Percentiles rank a stretch among this genome's conserved stretches.
Conservation (phyloP, 2,329 filamentous ascomycete species). For the Plectosphaerella sp. region DNA sequence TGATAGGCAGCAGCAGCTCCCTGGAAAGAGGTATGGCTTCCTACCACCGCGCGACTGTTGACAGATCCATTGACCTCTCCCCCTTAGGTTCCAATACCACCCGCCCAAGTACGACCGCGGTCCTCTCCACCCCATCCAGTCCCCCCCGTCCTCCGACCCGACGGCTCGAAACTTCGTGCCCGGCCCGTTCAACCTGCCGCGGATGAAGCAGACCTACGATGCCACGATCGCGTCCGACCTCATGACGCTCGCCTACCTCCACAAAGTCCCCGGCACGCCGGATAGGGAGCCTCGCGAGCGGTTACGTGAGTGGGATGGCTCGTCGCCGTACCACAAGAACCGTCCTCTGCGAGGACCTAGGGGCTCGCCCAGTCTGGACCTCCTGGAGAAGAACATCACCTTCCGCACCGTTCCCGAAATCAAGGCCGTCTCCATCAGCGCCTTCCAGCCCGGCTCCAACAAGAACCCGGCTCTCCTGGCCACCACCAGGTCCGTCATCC, state of each 20-base stretch:
- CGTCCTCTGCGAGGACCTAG: conserved; percentile 79
- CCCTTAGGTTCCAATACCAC: conserved; percentile 76
- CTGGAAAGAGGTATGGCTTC: conserved; percentile 40
- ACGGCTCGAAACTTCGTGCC: conserved; percentile 83
- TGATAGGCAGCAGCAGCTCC: conserved; percentile 32
- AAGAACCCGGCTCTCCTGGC: conserved; percentile 72
- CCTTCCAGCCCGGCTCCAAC: conserved; percentile 64
- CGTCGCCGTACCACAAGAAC: conserved; percentile 92
- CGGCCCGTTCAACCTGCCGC: conserved; percentile 83
- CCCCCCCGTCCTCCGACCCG: conserved; percentile 80
- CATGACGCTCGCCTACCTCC: conserved; percentile 82
- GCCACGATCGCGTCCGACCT: conserved; percentile 83
- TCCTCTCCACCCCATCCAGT: conserved; percentile 87
- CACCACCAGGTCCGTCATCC: conserved; percentile 77
- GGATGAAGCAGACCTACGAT: conserved; percentile 86
- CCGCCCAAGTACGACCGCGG: conserved; percentile 93
- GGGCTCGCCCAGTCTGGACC: conserved; percentile 66
- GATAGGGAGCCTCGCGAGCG: conserved; percentile 53
- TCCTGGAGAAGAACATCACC: conserved; percentile 68
- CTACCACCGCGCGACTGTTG: conserved; percentile 7
- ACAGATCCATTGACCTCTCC: conserved; percentile 15
- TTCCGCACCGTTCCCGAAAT: conserved; percentile 86
- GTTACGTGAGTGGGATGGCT: conserved; percentile 81
- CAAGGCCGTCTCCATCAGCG: conserved; percentile 75
- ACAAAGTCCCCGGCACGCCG: conserved; percentile 73